phyloP scores from a whole-genome alignment of 1,139 yeast genomes.

The Lodderomyces parapsilosis region DNA sequence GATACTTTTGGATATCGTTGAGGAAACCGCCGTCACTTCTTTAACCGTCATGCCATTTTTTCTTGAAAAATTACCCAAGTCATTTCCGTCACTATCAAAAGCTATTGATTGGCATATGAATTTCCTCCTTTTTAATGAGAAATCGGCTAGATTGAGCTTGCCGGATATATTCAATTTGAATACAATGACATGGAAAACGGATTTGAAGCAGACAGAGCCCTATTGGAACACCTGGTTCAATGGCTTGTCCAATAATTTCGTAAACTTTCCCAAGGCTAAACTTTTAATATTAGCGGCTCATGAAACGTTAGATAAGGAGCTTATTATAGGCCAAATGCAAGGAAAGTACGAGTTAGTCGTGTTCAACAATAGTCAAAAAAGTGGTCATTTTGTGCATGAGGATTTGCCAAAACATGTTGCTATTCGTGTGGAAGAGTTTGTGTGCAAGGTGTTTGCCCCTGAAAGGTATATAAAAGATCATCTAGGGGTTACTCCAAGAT shows the following conservation, averaged over 20 bases:
- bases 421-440: constrained; percentile 48
- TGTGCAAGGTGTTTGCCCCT: constrained; percentile 43
- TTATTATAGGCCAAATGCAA: constrained; percentile 97
- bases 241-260: constrained; percentile 66
- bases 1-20: constrained; percentile 85
- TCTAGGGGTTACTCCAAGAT: constrained; percentile 44
- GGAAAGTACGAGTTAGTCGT: constrained; percentile 89
- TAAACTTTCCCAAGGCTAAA: constrained; percentile 53
- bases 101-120: constrained; percentile 86
- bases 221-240: constrained; percentile 85
- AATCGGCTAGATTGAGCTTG: constrained; percentile 73
- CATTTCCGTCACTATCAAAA: constrained; percentile 48
- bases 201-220: constrained; percentile 56
- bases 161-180: constrained; percentile 54
- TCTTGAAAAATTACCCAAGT: constrained; percentile 58
- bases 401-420: constrained; percentile 76
- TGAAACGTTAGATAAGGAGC: constrained; percentile 77
- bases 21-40: constrained; percentile 81
- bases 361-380: constrained; percentile 53
- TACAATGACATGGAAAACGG: constrained; percentile 57
- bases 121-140: constrained; percentile 51
- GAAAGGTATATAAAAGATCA: constrained; percentile 37
- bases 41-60: constrained; percentile 65
- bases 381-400: constrained; percentile 93
- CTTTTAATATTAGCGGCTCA: constrained; percentile 84